phyloP scores from a whole-genome alignment of 805 yeast species.

The Yarrowia sp. region DNA sequence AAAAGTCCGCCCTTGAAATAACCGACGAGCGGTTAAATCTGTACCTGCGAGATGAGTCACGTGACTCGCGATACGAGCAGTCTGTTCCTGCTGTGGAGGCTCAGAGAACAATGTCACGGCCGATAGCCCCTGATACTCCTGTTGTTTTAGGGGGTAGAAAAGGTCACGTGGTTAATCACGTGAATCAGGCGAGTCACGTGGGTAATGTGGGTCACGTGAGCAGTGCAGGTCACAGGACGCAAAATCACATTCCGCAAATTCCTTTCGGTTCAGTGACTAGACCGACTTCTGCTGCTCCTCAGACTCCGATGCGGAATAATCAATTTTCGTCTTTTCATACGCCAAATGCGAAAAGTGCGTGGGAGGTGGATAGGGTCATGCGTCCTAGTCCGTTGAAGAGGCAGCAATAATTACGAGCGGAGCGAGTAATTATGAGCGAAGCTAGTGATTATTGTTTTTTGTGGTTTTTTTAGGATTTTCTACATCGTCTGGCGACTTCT shows the following conservation, averaged over 20 bases:
- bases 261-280: background rate
- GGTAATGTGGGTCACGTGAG: background rate
- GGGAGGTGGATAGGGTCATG: conserved; percentile 19
- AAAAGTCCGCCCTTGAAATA: conserved; percentile 50
- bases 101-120: background rate
- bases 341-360: conserved; percentile 10
- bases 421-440: too few relatives aligned
- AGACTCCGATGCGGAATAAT: background rate
- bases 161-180: background rate
- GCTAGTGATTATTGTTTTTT: too few relatives aligned
- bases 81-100: background rate
- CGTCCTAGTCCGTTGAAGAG: conserved; percentile 11
- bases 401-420: background rate
- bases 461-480: too few relatives aligned
- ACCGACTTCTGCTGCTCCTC: background rate
- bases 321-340: conserved; percentile 20
- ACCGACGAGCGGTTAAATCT: conserved; percentile 65
- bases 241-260: background rate
- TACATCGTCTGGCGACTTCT: too few relatives aligned
- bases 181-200: too few relatives aligned
- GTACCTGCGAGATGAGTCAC: conserved; percentile 57
- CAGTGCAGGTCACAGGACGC: background rate
- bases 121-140: conserved; percentile 14
- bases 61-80: background rate
- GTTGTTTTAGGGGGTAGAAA: background rate